Conservation (phyloP, 257 asterid genomes). For the Petrea volubilis region DNA sequence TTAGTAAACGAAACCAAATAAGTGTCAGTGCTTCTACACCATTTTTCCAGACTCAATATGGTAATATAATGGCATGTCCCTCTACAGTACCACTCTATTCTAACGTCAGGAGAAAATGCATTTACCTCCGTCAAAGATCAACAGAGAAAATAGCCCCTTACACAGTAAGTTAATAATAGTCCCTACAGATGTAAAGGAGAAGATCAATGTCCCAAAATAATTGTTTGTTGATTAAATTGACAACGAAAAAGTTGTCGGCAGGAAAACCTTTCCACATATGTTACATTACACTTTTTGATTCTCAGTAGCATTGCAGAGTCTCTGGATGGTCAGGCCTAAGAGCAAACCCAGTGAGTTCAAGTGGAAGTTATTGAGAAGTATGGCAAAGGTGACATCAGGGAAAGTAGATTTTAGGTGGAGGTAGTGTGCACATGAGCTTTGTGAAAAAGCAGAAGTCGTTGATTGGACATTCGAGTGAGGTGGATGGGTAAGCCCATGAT, state of each 20-base stretch:
- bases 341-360: neutral
- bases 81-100: neutral
- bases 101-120: neutral
- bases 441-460: neutral
- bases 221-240: neutral
- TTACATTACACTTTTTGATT: neutral
- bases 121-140: neutral
- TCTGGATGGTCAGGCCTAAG: neutral
- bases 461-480: neutral
- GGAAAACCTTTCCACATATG: neutral
- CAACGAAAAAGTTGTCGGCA: neutral
- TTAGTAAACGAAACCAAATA: neutral
- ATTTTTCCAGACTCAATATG: neutral
- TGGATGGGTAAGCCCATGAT: constrained; percentile 1
- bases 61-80: neutral
- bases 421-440: too few species aligned
- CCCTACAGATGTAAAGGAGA: neutral
- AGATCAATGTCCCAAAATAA: neutral
- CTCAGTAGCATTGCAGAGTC: neutral
- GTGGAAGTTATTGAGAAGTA: neutral
- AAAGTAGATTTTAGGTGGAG: neutral
- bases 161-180: neutral
- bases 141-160: neutral
- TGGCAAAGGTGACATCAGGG: neutral
- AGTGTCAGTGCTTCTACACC: neutral